A percentile compares a stretch with the other conserved stretches of the same genome.
Conservation (phyloP, 2,329 filamentous ascomycete species). For the Penicillium sp. region DNA sequence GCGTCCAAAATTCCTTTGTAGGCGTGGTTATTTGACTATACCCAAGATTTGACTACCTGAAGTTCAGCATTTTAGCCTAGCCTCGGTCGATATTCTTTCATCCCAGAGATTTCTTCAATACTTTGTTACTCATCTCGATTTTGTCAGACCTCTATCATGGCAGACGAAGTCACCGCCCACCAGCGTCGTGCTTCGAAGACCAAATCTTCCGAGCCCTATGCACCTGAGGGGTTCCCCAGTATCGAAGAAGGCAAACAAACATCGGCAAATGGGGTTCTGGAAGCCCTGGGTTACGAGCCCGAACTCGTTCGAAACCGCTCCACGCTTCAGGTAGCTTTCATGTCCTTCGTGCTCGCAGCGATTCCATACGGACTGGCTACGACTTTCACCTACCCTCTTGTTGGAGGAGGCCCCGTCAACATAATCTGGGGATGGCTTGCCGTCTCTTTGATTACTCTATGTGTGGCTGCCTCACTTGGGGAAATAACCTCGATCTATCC, state of each 20-base stretch:
- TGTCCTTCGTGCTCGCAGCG: slow-evolving; percentile 66
- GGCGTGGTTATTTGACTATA: neutral
- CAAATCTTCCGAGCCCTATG: neutral
- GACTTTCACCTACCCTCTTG: slow-evolving; percentile 64
- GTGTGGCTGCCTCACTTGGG: slow-evolving; percentile 63
- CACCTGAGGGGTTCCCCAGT: slow-evolving; percentile 5
- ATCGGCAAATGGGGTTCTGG: slow-evolving; percentile 20
- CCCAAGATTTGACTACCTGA: neutral
- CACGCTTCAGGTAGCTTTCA: slow-evolving; percentile 24
- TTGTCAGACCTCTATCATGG: slow-evolving; percentile 1
- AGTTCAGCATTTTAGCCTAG: neutral
- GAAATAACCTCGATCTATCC: slow-evolving; percentile 68
- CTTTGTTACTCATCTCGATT: neutral
- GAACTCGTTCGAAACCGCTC: slow-evolving; percentile 63
- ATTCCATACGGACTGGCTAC: slow-evolving; percentile 67
- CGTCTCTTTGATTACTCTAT: slow-evolving; percentile 59
- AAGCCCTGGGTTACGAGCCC: slow-evolving; percentile 60
- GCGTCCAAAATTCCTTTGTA: neutral
- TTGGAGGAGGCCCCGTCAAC: slow-evolving; percentile 66
- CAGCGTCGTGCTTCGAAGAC: neutral
- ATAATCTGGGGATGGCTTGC: slow-evolving; percentile 67
- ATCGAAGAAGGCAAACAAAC: slow-evolving; percentile 13
- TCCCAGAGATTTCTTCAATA: fast-evolving
- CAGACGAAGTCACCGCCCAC: neutral
- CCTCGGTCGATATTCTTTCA: neutral